A percentile compares a stretch with the other conserved stretches of the same genome.
Conservation (phyloP, 805 yeast genomes). For the Spathaspora hagerdaliae region DNA sequence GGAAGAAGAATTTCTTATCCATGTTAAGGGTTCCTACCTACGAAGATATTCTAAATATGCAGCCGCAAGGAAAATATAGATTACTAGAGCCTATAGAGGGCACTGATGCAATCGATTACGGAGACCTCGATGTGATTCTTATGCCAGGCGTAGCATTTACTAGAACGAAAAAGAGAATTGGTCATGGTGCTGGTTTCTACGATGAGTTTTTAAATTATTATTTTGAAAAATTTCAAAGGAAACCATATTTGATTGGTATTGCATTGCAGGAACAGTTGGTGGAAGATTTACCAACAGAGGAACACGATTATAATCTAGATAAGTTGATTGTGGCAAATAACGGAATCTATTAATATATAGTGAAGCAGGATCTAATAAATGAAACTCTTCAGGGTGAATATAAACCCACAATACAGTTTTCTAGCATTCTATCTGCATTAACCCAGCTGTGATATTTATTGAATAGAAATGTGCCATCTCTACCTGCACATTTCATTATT, state of each 20-base stretch:
- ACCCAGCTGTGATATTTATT: conserved; percentile 73
- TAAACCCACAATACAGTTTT: conserved; percentile 72
- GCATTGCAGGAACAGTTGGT: conserved; percentile 66
- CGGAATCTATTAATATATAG: conserved; percentile 2
- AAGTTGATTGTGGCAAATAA: conserved; percentile 37
- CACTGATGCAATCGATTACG: conserved; percentile 21
- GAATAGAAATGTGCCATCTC: conserved; percentile 75
- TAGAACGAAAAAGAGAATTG: conserved; percentile 51
- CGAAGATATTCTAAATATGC: conserved; percentile 41
- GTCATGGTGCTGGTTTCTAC: conserved; percentile 93
- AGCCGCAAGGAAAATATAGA: conserved; percentile 66
- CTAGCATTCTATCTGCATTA: conserved; percentile 76
- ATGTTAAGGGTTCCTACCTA: conserved; percentile 49
- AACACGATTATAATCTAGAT: conserved; percentile 62
- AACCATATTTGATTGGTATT: conserved; percentile 54
- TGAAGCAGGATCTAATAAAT: neutral
- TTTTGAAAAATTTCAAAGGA: conserved; percentile 12
- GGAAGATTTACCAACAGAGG: conserved; percentile 49
- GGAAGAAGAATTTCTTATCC: conserved; percentile 41
- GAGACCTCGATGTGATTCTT: conserved; percentile 60
- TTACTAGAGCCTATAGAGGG: conserved; percentile 61
- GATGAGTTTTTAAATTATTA: conserved; percentile 51
- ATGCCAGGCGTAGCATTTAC: conserved; percentile 88
- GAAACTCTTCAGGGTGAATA: conserved; percentile 14
- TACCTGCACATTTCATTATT: conserved; percentile 74